These are phyloP conservation scores for Talaromyces amestolkiae DNA, from an alignment of 2,329 filamentous ascomycete species.

Conservation along the genomic window DNA sequence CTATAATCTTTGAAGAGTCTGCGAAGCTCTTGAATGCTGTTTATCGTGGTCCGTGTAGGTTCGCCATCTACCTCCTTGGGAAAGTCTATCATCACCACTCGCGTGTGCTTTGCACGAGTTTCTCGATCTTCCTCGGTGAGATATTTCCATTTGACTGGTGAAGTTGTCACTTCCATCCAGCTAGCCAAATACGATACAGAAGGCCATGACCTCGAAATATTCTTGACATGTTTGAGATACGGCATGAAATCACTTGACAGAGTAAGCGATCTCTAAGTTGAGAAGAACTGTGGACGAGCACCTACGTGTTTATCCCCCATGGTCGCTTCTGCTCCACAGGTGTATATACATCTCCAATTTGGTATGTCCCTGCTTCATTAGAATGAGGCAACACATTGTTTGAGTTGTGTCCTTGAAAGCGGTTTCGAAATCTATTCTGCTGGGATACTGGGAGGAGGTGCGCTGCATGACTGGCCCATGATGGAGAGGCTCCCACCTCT, in stretches of 20 bases:
- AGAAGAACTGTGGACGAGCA: neutral
- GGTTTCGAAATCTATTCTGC: neutral
- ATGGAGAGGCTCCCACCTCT: neutral
- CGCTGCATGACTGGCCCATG: conserved; percentile 1
- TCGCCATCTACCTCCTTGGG: neutral
- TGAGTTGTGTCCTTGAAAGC: neutral
- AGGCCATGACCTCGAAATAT: neutral
- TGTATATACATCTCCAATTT: conserved; percentile 6
- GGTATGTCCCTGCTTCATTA: conserved; percentile 4
- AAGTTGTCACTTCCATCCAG: conserved; percentile 15
- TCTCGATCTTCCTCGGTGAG: conserved; percentile 7
- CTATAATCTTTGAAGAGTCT: neutral
- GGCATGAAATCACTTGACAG: neutral
- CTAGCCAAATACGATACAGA: conserved; percentile 11
- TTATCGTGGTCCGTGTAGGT: neutral
- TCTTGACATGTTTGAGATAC: neutral
- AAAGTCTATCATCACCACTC: conserved; percentile 6
- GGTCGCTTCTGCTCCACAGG: neutral
- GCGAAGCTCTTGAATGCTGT: neutral
- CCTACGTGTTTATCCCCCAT: conserved; percentile 4
- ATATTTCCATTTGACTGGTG: conserved; percentile 14
- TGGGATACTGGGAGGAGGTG: conserved; percentile 3
- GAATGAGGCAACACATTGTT: conserved; percentile 9
- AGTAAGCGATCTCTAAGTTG: neutral
- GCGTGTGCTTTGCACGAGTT: neutral